Evolutionary conservation across 2,329 filamentous ascomycete species (phyloP).

Genomic region (Alternaria viburni): DNA sequence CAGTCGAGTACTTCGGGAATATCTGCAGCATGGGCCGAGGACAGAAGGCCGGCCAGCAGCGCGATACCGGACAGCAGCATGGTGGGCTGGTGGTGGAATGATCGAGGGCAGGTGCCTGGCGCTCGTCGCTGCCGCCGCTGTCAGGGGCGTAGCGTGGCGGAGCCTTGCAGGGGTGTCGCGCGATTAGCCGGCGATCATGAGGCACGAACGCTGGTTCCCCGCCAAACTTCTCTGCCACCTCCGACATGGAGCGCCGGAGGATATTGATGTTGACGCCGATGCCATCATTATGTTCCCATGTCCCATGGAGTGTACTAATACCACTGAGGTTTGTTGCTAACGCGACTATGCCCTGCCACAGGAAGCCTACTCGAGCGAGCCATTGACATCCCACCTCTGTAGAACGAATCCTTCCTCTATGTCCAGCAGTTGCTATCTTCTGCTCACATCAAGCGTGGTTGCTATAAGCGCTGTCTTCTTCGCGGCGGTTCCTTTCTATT

Average conservation of each 20-base stretch:
- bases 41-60: slow-evolving; percentile 16
- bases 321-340: too few relatives aligned
- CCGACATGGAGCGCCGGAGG: background rate
- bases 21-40: slow-evolving; percentile 8
- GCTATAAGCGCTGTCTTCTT: too few relatives aligned
- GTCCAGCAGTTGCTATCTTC: too few relatives aligned
- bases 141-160: slow-evolving; percentile 21
- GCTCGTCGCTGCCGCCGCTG: slow-evolving; percentile 13
- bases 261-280: background rate
- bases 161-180: background rate
- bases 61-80: slow-evolving; percentile 10
- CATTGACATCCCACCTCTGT: too few relatives aligned
- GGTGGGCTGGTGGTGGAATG: slow-evolving; percentile 13
- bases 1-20: slow-evolving; percentile 24
- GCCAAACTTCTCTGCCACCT: background rate
- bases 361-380: too few relatives aligned
- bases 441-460: too few relatives aligned
- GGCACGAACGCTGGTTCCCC: background rate
- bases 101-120: slow-evolving; percentile 9
- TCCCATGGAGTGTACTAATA: background rate
- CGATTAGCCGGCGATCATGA: background rate
- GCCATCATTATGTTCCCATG: background rate
- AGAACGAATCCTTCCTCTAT: too few relatives aligned
- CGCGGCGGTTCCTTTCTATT: too few relatives aligned
- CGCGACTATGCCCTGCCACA: too few relatives aligned